Percentiles rank a stretch among this genome's conserved stretches.
Evolutionary conservation across 805 yeast genomes (phyloP).

Genomic region (Starmerella floricola): DNA sequence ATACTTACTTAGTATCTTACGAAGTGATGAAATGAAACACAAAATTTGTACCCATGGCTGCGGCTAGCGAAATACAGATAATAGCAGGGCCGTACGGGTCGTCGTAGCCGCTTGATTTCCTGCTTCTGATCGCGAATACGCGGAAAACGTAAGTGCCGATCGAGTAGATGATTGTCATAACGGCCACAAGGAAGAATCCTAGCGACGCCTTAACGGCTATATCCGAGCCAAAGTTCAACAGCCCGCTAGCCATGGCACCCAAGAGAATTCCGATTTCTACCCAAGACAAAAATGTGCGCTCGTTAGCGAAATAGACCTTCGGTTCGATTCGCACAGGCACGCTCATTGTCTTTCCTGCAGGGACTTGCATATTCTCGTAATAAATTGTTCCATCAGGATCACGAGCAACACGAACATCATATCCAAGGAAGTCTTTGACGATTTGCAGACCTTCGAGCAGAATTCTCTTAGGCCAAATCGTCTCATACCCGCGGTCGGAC

Average conservation of each 20-base stretch:
- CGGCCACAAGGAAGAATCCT: constrained; percentile 74
- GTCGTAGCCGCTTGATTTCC: constrained; percentile 72
- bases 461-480: constrained; percentile 2
- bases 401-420: constrained; percentile 32
- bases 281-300: constrained; percentile 91
- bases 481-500: constrained; percentile 5
- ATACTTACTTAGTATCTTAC: not conserved
- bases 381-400: constrained; percentile 56
- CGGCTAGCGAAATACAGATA: constrained; percentile 61
- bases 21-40: constrained; percentile 24
- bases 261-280: constrained; percentile 77
- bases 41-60: constrained; percentile 44
- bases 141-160: constrained; percentile 67
- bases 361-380: constrained; percentile 48
- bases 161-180: constrained; percentile 61
- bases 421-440: constrained; percentile 15
- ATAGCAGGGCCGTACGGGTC: constrained; percentile 79
- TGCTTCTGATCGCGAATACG: constrained; percentile 67
- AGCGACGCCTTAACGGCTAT: constrained; percentile 69
- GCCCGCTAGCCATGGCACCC: constrained; percentile 78
- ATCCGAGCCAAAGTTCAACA: constrained; percentile 71
- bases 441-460: not conserved
- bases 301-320: constrained; percentile 97
- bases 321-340: constrained; percentile 97
- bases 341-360: constrained; percentile 78